These are phyloP conservation scores for Senna siamea DNA, from an alignment of 306 rosid species.

Conservation along the genomic window DNA sequence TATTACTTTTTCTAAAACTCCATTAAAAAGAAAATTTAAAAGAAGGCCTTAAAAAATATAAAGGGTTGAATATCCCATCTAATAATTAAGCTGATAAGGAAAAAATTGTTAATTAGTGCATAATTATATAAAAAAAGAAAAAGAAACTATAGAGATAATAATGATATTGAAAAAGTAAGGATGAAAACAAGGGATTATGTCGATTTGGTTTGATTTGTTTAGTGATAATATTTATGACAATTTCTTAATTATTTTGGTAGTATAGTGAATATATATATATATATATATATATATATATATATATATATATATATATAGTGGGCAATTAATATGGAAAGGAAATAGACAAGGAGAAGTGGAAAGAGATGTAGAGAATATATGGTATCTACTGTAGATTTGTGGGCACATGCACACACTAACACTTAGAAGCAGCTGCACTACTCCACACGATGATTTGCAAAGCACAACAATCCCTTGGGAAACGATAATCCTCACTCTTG, in stretches of 20 bases:
- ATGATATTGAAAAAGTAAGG: constrained; percentile 32
- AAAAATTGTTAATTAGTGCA: too few species aligned
- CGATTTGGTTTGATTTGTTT: constrained; percentile 44
- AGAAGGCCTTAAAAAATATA: too few species aligned
- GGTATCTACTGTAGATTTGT: constrained; percentile 74
- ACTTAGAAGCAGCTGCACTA: constrained; percentile 47
- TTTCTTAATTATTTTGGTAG: too few species aligned
- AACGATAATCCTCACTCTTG: constrained; percentile 22
- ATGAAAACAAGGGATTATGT: constrained; percentile 57
- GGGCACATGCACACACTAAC: constrained; percentile 65
- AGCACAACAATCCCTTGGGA: constrained; percentile 46
- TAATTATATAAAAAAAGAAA: neutral
- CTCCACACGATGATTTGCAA: constrained; percentile 47
- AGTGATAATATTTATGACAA: constrained; percentile 17
- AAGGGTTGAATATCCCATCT: too few species aligned
- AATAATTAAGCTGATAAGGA: too few species aligned
- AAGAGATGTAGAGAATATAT: constrained; percentile 79
- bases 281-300: neutral
- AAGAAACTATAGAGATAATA: neutral
- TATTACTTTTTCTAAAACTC: too few species aligned
- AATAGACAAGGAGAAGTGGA: constrained; percentile 71
- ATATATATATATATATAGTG: too few species aligned
- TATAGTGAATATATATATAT: too few species aligned
- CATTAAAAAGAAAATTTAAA: too few species aligned
- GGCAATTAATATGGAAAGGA: constrained; percentile 18